Evolutionary conservation across 805 yeast genomes (phyloP).

Genomic region (Komagataella ulmi): DNA sequence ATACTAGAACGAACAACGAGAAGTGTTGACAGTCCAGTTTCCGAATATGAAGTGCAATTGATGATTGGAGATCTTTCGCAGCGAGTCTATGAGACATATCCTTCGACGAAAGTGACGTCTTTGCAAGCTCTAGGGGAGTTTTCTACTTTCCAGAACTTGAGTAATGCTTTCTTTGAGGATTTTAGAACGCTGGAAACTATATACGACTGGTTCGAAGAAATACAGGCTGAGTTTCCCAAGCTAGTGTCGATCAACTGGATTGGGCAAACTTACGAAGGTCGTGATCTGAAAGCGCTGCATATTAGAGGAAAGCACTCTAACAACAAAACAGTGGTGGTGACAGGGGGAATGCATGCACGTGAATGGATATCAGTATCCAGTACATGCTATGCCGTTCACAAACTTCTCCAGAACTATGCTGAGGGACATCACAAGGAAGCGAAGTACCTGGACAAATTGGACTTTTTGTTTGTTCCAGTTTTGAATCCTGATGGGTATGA

Average conservation of each 20-base stretch:
- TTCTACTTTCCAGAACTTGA: conserved; percentile 1
- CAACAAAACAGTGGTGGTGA: conserved; percentile 50
- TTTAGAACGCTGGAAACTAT: conserved; percentile 59
- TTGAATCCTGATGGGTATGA: conserved; percentile 88
- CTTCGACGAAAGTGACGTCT: conserved; percentile 12
- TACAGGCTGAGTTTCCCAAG: conserved; percentile 50
- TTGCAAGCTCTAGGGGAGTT: neutral
- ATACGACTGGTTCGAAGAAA: conserved; percentile 54
- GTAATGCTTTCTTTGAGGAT: conserved; percentile 41
- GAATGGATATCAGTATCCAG: conserved; percentile 80
- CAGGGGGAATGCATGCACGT: conserved; percentile 82
- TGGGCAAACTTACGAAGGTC: conserved; percentile 67
- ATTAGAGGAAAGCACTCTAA: conserved; percentile 12
- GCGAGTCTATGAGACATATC: conserved; percentile 40
- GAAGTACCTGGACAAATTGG: conserved; percentile 40
- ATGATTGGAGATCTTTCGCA: conserved; percentile 46
- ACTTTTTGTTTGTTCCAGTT: conserved; percentile 70
- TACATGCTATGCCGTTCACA: conserved; percentile 40
- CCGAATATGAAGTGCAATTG: conserved; percentile 18
- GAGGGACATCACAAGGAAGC: conserved; percentile 23
- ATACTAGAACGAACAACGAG: neutral
- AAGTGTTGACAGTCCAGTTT: neutral
- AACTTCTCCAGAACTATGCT: conserved; percentile 34
- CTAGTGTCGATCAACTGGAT: conserved; percentile 49
- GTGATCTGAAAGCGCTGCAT: conserved; percentile 49